Percentiles rank a stretch among this genome's conserved stretches.
phyloP scores from a whole-genome alignment of 805 yeast genomes.

The Candida chilensis region DNA sequence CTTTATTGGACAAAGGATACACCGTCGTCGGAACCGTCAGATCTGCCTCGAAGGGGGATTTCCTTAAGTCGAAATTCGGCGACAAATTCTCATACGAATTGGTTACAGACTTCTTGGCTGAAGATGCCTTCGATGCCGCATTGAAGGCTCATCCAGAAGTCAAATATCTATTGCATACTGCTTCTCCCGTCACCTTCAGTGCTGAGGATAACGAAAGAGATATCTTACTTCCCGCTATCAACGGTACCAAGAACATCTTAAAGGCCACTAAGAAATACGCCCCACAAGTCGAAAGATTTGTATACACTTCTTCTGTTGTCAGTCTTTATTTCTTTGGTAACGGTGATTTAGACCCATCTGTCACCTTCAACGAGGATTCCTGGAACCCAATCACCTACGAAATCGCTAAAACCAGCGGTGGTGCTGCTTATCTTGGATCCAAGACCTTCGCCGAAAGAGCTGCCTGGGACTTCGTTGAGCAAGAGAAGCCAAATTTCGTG shows the following conservation, averaged over 20 bases:
- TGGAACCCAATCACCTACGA: conserved; percentile 30
- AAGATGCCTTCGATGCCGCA: conserved; percentile 39
- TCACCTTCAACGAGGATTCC: conserved; percentile 14
- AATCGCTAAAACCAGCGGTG: conserved; percentile 11
- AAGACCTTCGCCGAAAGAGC: conserved; percentile 49
- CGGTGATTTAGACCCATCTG: conserved; percentile 20
- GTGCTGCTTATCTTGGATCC: conserved; percentile 27
- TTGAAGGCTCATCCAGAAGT: conserved; percentile 30
- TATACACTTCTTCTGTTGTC: conserved; percentile 46
- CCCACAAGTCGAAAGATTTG: conserved; percentile 36
- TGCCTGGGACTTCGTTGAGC: conserved; percentile 22
- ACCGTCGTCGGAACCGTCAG: conserved; percentile 45
- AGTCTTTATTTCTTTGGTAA: conserved; percentile 28
- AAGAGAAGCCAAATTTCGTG: conserved; percentile 26
- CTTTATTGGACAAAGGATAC: conserved; percentile 27
- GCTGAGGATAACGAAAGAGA: conserved; percentile 36
- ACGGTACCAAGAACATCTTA: conserved; percentile 44
- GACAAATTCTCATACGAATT: conserved; percentile 16
- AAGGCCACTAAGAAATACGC: conserved; percentile 30
- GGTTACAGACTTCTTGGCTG: conserved; percentile 20
- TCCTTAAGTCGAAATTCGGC: conserved; percentile 17
- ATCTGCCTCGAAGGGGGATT: conserved; percentile 31
- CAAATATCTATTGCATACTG: conserved; percentile 38
- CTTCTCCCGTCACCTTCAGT: conserved; percentile 36
- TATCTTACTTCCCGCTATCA: conserved; percentile 44